Conservation (phyloP, 345 rosid species). For the Ceriops tagal region DNA sequence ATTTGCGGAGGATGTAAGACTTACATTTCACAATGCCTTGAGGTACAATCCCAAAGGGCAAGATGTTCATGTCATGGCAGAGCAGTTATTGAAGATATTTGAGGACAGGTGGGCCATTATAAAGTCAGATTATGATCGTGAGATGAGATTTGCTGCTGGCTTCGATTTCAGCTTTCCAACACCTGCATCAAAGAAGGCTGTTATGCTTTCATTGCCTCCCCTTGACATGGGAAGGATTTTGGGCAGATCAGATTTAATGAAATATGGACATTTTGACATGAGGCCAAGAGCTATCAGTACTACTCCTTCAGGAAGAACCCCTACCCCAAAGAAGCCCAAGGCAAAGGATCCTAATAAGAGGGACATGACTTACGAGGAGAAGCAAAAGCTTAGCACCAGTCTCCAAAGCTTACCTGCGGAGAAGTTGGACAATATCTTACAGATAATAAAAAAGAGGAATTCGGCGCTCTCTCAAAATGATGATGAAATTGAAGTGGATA, state of each 20-base stretch:
- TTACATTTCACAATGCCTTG: slow-evolving; percentile 94
- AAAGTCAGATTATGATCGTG: slow-evolving; percentile 75
- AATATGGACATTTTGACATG: slow-evolving; percentile 34
- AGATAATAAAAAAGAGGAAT: slow-evolving; percentile 90
- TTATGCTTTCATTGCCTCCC: slow-evolving; percentile 52
- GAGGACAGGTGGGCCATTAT: slow-evolving; percentile 85
- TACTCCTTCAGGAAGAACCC: slow-evolving; percentile 81
- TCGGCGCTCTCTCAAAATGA: slow-evolving; percentile 72
- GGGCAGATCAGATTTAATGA: slow-evolving; percentile 75
- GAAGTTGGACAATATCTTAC: slow-evolving; percentile 89
- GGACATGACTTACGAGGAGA: slow-evolving; percentile 97
- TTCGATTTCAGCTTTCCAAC: slow-evolving; percentile 58
- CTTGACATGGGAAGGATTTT: slow-evolving; percentile 74
- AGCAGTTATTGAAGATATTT: slow-evolving; percentile 56
- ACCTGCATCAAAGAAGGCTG: slow-evolving; percentile 59
- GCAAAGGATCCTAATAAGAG: slow-evolving; percentile 93
- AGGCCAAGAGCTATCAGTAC: slow-evolving; percentile 50
- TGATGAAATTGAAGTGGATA: slow-evolving; percentile 96
- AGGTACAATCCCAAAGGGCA: slow-evolving; percentile 93
- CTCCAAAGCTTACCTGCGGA: slow-evolving; percentile 88
- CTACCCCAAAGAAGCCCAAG: slow-evolving; percentile 90
- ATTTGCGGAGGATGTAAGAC: slow-evolving; percentile 98
- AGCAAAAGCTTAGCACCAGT: slow-evolving; percentile 89
- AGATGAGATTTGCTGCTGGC: slow-evolving; percentile 48
- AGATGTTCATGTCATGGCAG: slow-evolving; percentile 96